Evolutionary conservation across 2,329 filamentous ascomycete species (phyloP).

Genomic region (Calonectria pteridis): DNA sequence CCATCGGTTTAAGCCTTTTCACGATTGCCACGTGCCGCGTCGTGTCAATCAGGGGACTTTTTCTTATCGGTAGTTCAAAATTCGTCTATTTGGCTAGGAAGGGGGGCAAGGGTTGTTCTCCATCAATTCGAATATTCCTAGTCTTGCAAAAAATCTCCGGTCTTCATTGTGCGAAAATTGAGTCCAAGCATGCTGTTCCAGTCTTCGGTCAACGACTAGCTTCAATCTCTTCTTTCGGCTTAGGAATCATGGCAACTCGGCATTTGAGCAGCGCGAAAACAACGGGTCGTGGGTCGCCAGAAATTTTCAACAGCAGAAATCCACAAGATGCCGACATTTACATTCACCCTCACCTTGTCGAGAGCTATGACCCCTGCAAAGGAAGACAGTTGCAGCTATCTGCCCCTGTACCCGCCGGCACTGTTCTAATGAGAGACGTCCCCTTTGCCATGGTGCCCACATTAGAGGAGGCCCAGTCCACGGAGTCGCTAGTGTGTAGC

Average conservation of each 20-base stretch:
- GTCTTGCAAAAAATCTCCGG: not conserved
- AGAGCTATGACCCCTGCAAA: constrained; percentile 40
- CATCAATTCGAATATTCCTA: not conserved
- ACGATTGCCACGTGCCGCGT: not conserved
- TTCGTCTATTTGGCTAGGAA: no score
- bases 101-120: not conserved
- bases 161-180: not conserved
- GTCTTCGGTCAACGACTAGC: not conserved
- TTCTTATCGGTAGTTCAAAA: not conserved
- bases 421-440: constrained; percentile 41
- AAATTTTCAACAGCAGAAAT: not conserved
- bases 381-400: constrained; percentile 41
- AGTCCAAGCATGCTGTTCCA: no score
- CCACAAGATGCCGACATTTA: constrained; percentile 35
- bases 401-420: constrained; percentile 38
- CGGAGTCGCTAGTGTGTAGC: constrained; percentile 41
- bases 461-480: constrained; percentile 20
- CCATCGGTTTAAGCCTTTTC: not conserved
- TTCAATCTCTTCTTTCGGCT: not conserved
- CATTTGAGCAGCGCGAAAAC: not conserved
- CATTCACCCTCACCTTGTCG: constrained; percentile 37
- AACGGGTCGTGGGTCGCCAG: not conserved
- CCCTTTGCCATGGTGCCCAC: constrained; percentile 44
- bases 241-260: not conserved
- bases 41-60: no score